Evolutionary conservation across 2,329 filamentous ascomycete species (phyloP), one percentile per base, ranked within the genome.

Genomic region (Trematosphaeria pertusa): DNA sequence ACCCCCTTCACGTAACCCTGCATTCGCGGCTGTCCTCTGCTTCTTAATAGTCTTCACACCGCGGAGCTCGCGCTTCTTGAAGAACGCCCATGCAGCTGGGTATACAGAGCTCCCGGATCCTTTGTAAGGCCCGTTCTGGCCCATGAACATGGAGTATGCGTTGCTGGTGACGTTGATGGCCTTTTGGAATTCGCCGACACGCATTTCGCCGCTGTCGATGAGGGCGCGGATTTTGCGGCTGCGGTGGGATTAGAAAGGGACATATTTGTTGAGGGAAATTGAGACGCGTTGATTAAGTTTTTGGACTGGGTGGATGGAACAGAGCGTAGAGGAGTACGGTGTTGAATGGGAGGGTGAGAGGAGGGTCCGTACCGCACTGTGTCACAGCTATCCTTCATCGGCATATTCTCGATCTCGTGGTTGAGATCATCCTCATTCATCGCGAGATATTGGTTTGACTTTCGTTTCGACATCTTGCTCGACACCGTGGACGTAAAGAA

Each of bases 1-100:
- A 46, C 51, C n/a, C n/a, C n/a, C n/a, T n/a, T n/a, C n/a, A n/a
- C n/a, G n/a, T n/a, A n/a, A n/a, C n/a, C n/a, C n/a, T n/a, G n/a
- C 10, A 3, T 15, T 18, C 14, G 21, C 12, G 2, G 12, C 74
- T 26, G 65, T 56, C 46, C 72, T 72, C 54, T 63, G 63, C 54
- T 67, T 41, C 38, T 41, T 41, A 11, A 22, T 33, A 8, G 24
- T 62, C 30, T 75, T 72, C 18, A 81, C 61, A 1, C 78, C 79
- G 21, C 74, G 69, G 22, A 78, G 56, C 56, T 84, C 78, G 24
- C 79, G 72, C 56, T 74, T 75, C 60, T 77, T 77, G 71, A 84
- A 84, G 52, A 74, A 76, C 2, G 41, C 44, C 57, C 56, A 62
- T 1, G 69, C 67, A 14, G 48, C 38, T 2, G 12, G 5, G 47